Percentiles rank a stretch among this genome's conserved stretches.
These are phyloP conservation scores for Forsythia viridissima DNA, from an alignment of 257 asterid genomes.

Conservation along the genomic window DNA sequence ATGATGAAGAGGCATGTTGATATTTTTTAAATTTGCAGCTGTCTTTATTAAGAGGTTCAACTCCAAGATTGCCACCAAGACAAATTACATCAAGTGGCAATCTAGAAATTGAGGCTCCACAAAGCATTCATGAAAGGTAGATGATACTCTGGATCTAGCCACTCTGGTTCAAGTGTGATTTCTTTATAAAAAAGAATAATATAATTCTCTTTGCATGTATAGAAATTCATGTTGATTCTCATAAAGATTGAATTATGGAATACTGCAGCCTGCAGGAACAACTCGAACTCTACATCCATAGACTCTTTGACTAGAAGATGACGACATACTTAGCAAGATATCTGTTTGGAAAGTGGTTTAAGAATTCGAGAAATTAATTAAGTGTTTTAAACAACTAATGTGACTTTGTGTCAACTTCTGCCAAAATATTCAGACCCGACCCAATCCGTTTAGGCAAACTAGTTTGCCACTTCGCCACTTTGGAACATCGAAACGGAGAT, in stretches of 20 bases:
- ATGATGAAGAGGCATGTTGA: background rate
- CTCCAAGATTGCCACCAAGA: constrained; percentile 20
- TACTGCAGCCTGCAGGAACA: constrained; percentile 10
- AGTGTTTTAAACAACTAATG: too few species aligned
- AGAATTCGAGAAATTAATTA: too few species aligned
- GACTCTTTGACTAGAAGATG: background rate
- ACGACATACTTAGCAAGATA: too few species aligned
- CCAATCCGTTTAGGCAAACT: too few species aligned
- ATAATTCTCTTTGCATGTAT: background rate
- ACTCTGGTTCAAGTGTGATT: constrained; percentile 10
- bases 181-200: too few species aligned
- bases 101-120: background rate
- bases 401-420: too few species aligned
- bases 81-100: background rate
- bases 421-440: too few species aligned
- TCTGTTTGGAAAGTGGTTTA: too few species aligned
- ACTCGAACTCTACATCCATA: background rate
- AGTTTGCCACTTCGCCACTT: too few species aligned
- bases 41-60: background rate
- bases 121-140: background rate
- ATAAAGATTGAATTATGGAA: background rate
- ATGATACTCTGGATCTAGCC: constrained; percentile 2
- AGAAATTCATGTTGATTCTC: background rate
- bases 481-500: too few species aligned
- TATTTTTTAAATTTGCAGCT: background rate